Conservation (phyloP, 805 yeast genomes). For the Schizosaccharomyces octosporus region DNA sequence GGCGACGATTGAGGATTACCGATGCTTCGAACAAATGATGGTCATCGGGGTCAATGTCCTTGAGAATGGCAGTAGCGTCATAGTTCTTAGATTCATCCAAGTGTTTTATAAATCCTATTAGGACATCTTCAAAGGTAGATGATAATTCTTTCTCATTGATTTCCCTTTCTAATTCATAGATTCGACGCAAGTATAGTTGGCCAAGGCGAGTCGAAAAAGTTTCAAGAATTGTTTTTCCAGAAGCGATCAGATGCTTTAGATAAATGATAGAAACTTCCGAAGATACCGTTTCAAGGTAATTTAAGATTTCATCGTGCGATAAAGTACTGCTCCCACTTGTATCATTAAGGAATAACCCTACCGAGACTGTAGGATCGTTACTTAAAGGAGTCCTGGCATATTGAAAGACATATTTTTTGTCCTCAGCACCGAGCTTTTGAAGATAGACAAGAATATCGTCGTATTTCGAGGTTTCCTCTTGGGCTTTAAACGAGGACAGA, state of each 20-base stretch:
- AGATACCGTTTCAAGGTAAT: background rate
- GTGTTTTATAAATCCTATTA: background rate
- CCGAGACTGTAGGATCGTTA: constrained; percentile 17
- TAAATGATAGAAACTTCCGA: background rate
- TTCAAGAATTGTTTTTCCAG: background rate
- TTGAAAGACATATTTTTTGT: constrained; percentile 23
- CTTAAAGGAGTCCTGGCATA: constrained; percentile 29
- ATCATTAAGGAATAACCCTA: constrained; percentile 38
- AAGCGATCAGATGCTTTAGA: background rate
- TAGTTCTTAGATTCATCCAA: background rate
- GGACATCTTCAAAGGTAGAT: background rate
- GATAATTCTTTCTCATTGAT: background rate
- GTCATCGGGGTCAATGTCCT: background rate
- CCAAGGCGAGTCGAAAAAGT: background rate
- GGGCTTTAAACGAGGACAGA: constrained; percentile 16
- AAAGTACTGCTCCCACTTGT: constrained; percentile 34
- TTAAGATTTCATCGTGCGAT: constrained; percentile 14
- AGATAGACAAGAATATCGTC: constrained; percentile 17
- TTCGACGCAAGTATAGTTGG: background rate
- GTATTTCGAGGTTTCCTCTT: constrained; percentile 11
- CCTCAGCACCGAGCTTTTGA: background rate
- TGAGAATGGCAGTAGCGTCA: background rate
- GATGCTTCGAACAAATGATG: background rate
- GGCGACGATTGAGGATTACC: background rate
- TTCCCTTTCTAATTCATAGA: background rate